phyloP scores from a whole-genome alignment of 2,329 filamentous ascomycete genomes.

The Nigrospora osmanthi region DNA sequence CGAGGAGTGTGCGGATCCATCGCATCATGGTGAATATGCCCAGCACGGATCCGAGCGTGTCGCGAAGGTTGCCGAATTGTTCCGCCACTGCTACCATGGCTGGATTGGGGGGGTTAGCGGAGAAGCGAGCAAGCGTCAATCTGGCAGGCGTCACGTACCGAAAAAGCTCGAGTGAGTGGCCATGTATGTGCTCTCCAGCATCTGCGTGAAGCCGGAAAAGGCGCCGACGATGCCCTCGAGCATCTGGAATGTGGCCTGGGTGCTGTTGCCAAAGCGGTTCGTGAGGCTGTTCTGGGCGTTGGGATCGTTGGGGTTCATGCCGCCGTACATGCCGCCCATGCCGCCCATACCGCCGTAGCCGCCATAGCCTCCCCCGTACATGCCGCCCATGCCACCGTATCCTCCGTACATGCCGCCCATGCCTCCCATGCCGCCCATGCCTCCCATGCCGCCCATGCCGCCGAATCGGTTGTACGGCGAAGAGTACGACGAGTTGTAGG shows the following conservation, averaged over 20 bases:
- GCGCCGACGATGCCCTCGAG: conserved; percentile 94
- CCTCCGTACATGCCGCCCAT: conserved; percentile 16
- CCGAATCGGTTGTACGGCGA: conserved; percentile 41
- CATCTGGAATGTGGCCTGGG: conserved; percentile 95
- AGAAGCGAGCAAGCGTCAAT: neutral
- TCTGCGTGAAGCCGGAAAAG: conserved; percentile 96
- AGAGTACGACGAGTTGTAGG: conserved; percentile 37
- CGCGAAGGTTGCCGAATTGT: conserved; percentile 87
- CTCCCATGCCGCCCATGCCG: conserved; percentile 18
- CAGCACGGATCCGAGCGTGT: conserved; percentile 86
- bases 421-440: conserved; percentile 17
- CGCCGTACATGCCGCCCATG: conserved; percentile 20
- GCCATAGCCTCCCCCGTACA: conserved; percentile 34
- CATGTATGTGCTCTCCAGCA: conserved; percentile 99
- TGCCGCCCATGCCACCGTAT: conserved; percentile 32
- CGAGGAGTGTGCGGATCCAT: conserved; percentile 86
- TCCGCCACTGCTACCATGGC: conserved; percentile 98
- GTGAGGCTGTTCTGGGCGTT: conserved; percentile 92
- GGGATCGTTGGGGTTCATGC: conserved; percentile 46
- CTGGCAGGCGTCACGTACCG: conserved; percentile 49
- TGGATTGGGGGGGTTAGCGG: conserved; percentile 25
- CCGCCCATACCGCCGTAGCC: conserved; percentile 37
- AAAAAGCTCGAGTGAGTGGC: conserved; percentile 98
- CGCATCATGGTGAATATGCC: conserved; percentile 95
- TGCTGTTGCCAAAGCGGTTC: conserved; percentile 91